Evolutionary conservation across 2,329 filamentous ascomycete species (phyloP).

Genomic region (Verticillium longisporum): DNA sequence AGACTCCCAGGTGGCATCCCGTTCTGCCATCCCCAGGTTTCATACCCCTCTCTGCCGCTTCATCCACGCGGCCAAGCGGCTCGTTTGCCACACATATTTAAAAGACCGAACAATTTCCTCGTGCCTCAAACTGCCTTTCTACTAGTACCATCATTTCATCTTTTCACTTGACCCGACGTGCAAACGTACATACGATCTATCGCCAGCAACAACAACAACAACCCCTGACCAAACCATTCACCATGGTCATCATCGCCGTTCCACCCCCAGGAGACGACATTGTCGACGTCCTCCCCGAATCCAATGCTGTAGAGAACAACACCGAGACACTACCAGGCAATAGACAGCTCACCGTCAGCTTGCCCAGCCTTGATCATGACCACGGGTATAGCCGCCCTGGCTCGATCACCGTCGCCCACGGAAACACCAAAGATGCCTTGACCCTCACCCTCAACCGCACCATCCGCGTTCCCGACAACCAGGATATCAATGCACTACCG

Average conservation of each 20-base stretch:
- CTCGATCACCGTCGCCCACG: constrained; percentile 5
- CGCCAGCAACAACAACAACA: neutral
- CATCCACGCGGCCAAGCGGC: neutral
- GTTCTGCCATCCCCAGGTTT: too few relatives aligned
- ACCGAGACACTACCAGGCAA: neutral
- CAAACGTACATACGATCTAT: too few relatives aligned
- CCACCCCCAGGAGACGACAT: neutral
- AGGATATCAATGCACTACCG: constrained; percentile 21
- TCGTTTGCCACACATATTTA: neutral
- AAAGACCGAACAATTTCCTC: neutral
- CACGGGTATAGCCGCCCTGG: neutral
- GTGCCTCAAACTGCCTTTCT: neutral
- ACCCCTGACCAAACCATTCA: too few relatives aligned
- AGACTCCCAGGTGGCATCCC: neutral
- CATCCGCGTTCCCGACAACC: constrained; percentile 34
- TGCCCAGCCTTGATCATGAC: neutral
- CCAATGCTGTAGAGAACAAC: neutral
- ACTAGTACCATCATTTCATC: neutral
- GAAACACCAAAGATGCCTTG: constrained; percentile 14
- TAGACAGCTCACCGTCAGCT: constrained; percentile 6
- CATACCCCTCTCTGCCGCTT: too few relatives aligned
- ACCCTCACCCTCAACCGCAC: constrained; percentile 30
- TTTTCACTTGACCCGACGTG: neutral
- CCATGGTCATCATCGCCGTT: neutral
- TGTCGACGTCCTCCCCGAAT: constrained; percentile 9